phyloP scores from a whole-genome alignment of 768 basidiomycete genomes.

The Strobilomyces dryophilus region DNA sequence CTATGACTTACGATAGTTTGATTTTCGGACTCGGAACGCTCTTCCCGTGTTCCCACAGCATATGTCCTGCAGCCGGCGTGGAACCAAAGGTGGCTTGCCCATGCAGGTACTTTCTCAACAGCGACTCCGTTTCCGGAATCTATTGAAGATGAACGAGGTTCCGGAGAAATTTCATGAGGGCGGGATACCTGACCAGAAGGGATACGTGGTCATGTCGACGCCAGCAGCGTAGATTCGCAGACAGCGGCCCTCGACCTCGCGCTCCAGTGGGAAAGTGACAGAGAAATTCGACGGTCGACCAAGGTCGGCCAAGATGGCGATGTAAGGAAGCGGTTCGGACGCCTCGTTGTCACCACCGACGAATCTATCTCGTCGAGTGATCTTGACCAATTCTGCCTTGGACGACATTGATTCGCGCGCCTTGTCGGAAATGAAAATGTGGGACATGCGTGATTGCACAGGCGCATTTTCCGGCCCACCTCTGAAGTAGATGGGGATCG shows the following conservation, averaged over 20 bases:
- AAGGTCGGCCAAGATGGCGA: conserved; percentile 12
- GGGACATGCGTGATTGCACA: conserved; percentile 1
- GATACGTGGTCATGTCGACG: neutral
- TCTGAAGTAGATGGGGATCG: neutral
- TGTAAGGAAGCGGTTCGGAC: neutral
- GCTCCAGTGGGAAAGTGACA: conserved; percentile 1
- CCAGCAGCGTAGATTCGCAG: conserved; percentile 7
- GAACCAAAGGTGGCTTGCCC: conserved; percentile 3
- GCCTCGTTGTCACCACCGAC: neutral
- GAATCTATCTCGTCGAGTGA: neutral
- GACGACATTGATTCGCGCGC: neutral
- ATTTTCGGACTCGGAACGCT: neutral
- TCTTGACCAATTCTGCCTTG: neutral
- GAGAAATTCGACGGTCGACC: neutral
- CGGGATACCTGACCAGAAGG: neutral
- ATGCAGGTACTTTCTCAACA: neutral
- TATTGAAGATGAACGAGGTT: neutral
- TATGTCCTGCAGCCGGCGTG: neutral
- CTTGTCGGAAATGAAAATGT: conserved; percentile 20
- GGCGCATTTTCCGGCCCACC: neutral
- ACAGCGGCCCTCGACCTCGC: neutral
- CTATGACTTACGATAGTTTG: too few relatives aligned
- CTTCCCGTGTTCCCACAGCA: conserved; percentile 9
- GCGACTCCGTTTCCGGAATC: neutral
- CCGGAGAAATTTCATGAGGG: neutral